Percentiles rank a stretch among this genome's conserved stretches.
phyloP scores from a whole-genome alignment of 2,329 filamentous ascomycete genomes.

The Coleophoma cylindrospora region DNA sequence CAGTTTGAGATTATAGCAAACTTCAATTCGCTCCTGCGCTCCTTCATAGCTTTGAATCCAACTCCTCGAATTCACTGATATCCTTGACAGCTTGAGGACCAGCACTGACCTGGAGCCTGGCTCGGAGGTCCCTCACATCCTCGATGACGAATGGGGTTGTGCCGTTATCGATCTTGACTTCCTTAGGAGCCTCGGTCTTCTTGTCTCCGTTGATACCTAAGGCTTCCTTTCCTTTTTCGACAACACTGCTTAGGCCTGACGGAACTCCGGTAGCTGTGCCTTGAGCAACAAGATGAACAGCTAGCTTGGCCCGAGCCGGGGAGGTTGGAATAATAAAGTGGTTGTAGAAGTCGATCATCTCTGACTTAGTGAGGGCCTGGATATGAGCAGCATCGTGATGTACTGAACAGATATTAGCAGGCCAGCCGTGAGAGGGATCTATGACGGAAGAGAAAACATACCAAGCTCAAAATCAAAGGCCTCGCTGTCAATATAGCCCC shows the following conservation, averaged over 20 bases:
- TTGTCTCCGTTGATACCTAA: conserved; percentile 22
- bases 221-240: conserved; percentile 34
- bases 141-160: conserved; percentile 60
- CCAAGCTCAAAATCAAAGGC: conserved; percentile 86
- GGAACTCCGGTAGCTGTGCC: conserved; percentile 37
- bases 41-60: conserved; percentile 70
- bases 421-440: neutral
- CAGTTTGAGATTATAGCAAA: no score
- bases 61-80: conserved; percentile 79
- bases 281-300: conserved; percentile 79
- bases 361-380: conserved; percentile 68
- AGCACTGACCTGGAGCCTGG: conserved; percentile 63
- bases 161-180: conserved; percentile 32
- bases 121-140: conserved; percentile 78
- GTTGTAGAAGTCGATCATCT: conserved; percentile 76
- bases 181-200: conserved; percentile 23
- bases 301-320: conserved; percentile 69
- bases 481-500: conserved; percentile 79
- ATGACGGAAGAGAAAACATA: conserved; percentile 36
- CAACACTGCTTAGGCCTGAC: conserved; percentile 23
- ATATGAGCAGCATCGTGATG: conserved; percentile 68
- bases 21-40: neutral
- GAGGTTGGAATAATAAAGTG: conserved; percentile 73
- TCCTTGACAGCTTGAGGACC: conserved; percentile 71
- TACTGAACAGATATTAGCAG: conserved; percentile 12